phyloP scores from a whole-genome alignment of 768 basidiomycete genomes.

The Glaciozyma antarctica region DNA sequence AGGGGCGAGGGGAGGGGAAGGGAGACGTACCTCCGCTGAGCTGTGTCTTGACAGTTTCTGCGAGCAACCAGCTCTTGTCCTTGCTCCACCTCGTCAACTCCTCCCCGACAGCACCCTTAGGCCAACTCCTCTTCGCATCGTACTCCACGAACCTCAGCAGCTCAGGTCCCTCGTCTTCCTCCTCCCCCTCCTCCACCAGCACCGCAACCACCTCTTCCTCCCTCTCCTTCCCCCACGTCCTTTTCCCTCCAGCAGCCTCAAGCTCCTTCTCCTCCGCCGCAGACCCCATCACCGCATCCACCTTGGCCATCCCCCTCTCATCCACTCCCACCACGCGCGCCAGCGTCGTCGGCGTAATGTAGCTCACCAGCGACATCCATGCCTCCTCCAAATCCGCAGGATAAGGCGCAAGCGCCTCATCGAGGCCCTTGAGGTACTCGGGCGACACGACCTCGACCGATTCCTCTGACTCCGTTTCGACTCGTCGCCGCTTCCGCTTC shows the following conservation, averaged over 20 bases:
- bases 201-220: not conserved
- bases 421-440: constrained; percentile 39
- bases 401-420: constrained; percentile 40
- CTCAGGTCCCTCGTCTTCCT: constrained; percentile 10
- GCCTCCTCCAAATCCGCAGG: constrained; percentile 34
- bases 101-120: constrained; percentile 39
- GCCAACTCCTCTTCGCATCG: constrained; percentile 41
- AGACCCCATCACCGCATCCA: constrained; percentile 38
- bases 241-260: constrained; percentile 1
- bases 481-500: constrained; percentile 6
- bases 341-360: constrained; percentile 34
- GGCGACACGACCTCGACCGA: constrained; percentile 32
- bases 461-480: constrained; percentile 9
- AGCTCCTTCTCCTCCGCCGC: constrained; percentile 28
- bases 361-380: constrained; percentile 36
- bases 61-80: constrained; percentile 43
- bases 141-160: constrained; percentile 37
- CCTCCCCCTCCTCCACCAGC: constrained; percentile 6
- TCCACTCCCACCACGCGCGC: constrained; percentile 35
- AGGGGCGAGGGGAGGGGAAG: not conserved
- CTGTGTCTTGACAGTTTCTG: constrained; percentile 33
- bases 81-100: constrained; percentile 39
- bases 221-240: constrained; percentile 30
- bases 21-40: constrained; percentile 36
- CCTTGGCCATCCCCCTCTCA: constrained; percentile 18